Conservation (phyloP, 805 yeast genomes). For the Ogataea naganishii region DNA sequence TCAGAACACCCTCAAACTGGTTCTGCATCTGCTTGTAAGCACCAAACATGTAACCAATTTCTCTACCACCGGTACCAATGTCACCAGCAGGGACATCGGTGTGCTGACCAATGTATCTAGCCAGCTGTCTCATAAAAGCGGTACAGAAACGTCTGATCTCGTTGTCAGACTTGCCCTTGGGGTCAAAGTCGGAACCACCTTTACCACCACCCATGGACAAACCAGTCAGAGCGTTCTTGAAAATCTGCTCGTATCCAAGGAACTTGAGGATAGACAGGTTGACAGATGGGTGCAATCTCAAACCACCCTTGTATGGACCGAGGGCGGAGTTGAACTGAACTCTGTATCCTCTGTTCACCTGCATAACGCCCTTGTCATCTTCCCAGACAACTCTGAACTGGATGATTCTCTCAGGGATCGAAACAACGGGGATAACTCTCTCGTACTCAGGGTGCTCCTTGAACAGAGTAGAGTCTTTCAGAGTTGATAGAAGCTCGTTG, state of each 20-base stretch:
- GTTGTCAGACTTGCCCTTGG: slow-evolving; percentile 85
- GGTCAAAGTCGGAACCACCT: slow-evolving; percentile 98
- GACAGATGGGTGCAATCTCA: slow-evolving; percentile 95
- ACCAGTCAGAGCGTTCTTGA: slow-evolving; percentile 97
- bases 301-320: slow-evolving; percentile 99
- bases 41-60: slow-evolving; percentile 91
- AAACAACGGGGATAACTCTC: slow-evolving; percentile 80
- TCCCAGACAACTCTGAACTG: slow-evolving; percentile 99
- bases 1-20: slow-evolving; percentile 93
- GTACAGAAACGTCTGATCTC: slow-evolving; percentile 97
- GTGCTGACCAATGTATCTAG: slow-evolving; percentile 93
- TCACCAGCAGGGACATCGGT: slow-evolving; percentile 99
- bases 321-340: slow-evolving; percentile 97
- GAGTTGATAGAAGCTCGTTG: slow-evolving; percentile 82
- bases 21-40: slow-evolving; percentile 89
- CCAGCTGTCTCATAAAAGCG: slow-evolving; percentile 91
- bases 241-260: slow-evolving; percentile 96
- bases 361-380: slow-evolving; percentile 84
- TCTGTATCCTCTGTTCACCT: slow-evolving; percentile 96
- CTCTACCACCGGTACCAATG: slow-evolving; percentile 97
- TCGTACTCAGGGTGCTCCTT: slow-evolving; percentile 82
- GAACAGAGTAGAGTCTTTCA: slow-evolving; percentile 88
- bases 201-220: slow-evolving; percentile 98
- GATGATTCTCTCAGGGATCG: slow-evolving; percentile 92
- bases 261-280: slow-evolving; percentile 92